Evolutionary conservation across 2,329 filamentous ascomycete genomes (phyloP).

Genomic region (Chaetomiaceae sp.): DNA sequence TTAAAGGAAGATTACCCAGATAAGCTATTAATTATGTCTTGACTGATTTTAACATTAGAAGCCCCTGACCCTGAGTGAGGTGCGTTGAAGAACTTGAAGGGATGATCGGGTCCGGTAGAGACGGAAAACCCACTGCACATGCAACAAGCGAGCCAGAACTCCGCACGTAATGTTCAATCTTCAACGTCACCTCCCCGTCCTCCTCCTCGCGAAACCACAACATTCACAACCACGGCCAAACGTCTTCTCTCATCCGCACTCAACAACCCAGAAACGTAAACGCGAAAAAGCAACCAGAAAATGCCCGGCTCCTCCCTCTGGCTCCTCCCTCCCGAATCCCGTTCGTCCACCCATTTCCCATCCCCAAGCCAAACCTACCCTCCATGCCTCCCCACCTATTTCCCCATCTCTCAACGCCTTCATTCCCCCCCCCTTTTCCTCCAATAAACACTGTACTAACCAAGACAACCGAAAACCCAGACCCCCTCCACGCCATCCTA

Average conservation of each 20-base stretch:
- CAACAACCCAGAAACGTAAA: background rate
- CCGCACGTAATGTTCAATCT: too few species aligned
- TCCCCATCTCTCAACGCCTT: background rate
- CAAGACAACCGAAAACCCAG: background rate
- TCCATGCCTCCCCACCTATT: background rate
- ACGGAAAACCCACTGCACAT: too few species aligned
- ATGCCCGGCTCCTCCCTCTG: slow-evolving; percentile 34
- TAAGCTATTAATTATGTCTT: too few species aligned
- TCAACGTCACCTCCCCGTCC: too few species aligned
- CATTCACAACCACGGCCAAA: background rate
- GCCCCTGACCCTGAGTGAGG: too few species aligned
- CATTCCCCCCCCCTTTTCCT: background rate
- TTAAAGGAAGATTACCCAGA: too few species aligned
- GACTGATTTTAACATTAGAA: too few species aligned
- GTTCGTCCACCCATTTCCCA: background rate
- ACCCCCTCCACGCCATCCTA: slow-evolving; percentile 23
- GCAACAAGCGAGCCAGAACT: too few species aligned
- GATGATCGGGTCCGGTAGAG: too few species aligned
- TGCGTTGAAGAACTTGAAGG: too few species aligned
- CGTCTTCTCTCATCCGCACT: too few species aligned
- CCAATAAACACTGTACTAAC: background rate
- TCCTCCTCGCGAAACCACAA: too few species aligned
- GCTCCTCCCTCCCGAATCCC: slow-evolving; percentile 27
- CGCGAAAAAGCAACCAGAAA: slow-evolving; percentile 3
- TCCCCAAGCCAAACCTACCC: background rate